Evolutionary conservation across 169 alveolate genomes (phyloP).

Genomic region (Miamiensis avidus): DNA sequence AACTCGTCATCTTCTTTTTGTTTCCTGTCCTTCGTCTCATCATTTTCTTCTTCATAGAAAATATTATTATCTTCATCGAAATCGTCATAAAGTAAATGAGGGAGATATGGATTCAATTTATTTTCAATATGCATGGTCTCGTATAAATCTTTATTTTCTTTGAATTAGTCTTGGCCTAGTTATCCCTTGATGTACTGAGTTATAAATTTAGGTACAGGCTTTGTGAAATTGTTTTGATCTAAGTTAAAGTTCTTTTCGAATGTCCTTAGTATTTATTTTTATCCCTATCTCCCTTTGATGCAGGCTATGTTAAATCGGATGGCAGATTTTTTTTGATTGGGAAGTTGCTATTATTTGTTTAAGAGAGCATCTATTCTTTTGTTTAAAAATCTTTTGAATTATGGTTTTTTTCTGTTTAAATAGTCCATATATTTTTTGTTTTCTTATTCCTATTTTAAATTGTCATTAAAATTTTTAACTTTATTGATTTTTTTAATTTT

Average conservation of each 20-base stretch:
- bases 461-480: no score
- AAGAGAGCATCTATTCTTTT: no score
- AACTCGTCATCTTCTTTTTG: neutral
- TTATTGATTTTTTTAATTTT: no score
- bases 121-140: neutral
- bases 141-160: neutral
- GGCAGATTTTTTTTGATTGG: neutral
- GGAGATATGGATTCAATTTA: no score
- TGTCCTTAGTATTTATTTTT: neutral
- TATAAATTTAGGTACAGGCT: no score
- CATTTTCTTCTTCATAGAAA: neutral
- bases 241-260: neutral
- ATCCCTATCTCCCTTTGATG: neutral
- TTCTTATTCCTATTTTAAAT: no score
- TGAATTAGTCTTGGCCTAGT: neutral
- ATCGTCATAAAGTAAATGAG: neutral
- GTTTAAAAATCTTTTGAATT: no score
- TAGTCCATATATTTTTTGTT: no score
- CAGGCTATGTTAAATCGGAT: no score
- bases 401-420: no score
- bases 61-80: neutral
- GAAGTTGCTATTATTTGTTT: no score
- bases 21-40: neutral
- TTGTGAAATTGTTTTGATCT: neutral
- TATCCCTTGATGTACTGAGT: no score